Percentiles rank a stretch among this genome's conserved stretches.
Evolutionary conservation across 2,329 filamentous ascomycete species (phyloP).

Genomic region (Incumbomyces delicatus): DNA sequence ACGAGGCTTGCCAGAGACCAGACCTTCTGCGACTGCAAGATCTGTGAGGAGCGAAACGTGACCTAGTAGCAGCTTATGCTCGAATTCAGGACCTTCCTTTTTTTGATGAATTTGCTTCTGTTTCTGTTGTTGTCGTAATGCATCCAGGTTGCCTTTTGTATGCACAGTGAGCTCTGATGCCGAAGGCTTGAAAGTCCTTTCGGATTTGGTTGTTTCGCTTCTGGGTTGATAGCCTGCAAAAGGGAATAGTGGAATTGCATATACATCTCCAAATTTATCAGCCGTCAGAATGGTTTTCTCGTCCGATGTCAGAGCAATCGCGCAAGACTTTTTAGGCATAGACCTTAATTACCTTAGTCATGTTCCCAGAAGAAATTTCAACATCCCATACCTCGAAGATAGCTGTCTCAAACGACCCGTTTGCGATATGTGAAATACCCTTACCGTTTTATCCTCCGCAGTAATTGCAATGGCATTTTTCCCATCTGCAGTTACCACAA

Average conservation of each 20-base stretch:
- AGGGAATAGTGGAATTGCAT: slow-evolving; percentile 64
- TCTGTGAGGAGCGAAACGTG: slow-evolving; percentile 94
- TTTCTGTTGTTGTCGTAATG: slow-evolving; percentile 45
- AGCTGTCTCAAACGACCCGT: slow-evolving; percentile 54
- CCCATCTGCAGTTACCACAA: slow-evolving; percentile 55
- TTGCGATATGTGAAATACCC: slow-evolving; percentile 63
- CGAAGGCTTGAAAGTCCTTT: slow-evolving; percentile 39
- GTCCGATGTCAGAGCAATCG: slow-evolving; percentile 60
- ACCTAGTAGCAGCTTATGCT: slow-evolving; percentile 70
- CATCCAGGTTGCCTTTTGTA: slow-evolving; percentile 49
- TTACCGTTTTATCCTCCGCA: slow-evolving; percentile 82
- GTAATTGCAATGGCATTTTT: slow-evolving; percentile 68
- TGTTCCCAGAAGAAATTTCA: background rate
- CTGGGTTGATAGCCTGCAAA: slow-evolving; percentile 28
- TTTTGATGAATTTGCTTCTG: slow-evolving; percentile 38
- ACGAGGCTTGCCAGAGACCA: slow-evolving; percentile 32
- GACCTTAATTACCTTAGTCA: slow-evolving; percentile 40
- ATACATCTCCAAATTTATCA: slow-evolving; percentile 97
- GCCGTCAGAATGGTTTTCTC: slow-evolving; percentile 65
- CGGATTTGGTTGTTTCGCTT: slow-evolving; percentile 13
- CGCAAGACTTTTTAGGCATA: slow-evolving; percentile 85
- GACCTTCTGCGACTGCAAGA: slow-evolving; percentile 46
- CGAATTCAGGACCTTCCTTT: slow-evolving; percentile 50
- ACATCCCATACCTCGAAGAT: slow-evolving; percentile 56
- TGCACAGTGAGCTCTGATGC: slow-evolving; percentile 53